Evolutionary conservation across 805 yeast genomes (phyloP).

Genomic region (Lipomyces spencermartinsiae): DNA sequence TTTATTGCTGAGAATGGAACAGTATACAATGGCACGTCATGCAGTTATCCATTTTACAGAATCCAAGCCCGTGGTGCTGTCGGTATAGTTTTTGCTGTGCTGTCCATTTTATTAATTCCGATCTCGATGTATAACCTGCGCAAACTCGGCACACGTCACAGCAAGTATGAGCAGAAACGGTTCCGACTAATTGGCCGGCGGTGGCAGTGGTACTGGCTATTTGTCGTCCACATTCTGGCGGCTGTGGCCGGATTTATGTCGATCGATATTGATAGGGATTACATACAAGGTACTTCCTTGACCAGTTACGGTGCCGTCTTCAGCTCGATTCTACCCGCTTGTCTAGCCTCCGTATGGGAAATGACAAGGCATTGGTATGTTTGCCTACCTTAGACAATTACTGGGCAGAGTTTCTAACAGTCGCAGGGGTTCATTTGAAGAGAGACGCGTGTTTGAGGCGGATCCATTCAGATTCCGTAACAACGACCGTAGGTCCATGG

Average conservation of each 20-base stretch:
- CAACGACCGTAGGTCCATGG: slow-evolving; percentile 37
- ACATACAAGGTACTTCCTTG: slow-evolving; percentile 41
- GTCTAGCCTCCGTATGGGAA: slow-evolving; percentile 41
- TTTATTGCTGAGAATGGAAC: slow-evolving; percentile 39
- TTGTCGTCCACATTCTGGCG: slow-evolving; percentile 39
- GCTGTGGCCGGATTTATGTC: slow-evolving; percentile 44
- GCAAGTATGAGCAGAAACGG: slow-evolving; percentile 35
- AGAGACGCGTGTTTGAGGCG: slow-evolving; percentile 40
- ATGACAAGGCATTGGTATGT: slow-evolving; percentile 42
- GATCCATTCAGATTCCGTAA: slow-evolving; percentile 40
- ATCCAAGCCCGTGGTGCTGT: slow-evolving; percentile 41
- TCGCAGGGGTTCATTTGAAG: slow-evolving; percentile 42
- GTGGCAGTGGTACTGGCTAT: slow-evolving; percentile 45
- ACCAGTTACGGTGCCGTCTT: slow-evolving; percentile 40
- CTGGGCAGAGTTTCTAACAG: neutral
- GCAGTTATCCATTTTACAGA: slow-evolving; percentile 40
- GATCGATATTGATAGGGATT: slow-evolving; percentile 43
- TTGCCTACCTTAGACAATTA: neutral
- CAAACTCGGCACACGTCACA: slow-evolving; percentile 40
- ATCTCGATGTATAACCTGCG: slow-evolving; percentile 41
- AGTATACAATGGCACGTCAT: slow-evolving; percentile 37
- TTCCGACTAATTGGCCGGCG: slow-evolving; percentile 40
- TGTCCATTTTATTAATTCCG: slow-evolving; percentile 37
- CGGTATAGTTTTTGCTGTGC: slow-evolving; percentile 40
- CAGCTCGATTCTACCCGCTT: slow-evolving; percentile 37